phyloP scores from a whole-genome alignment of 176 grass and related monocot genomes.

The Musa beccarii region DNA sequence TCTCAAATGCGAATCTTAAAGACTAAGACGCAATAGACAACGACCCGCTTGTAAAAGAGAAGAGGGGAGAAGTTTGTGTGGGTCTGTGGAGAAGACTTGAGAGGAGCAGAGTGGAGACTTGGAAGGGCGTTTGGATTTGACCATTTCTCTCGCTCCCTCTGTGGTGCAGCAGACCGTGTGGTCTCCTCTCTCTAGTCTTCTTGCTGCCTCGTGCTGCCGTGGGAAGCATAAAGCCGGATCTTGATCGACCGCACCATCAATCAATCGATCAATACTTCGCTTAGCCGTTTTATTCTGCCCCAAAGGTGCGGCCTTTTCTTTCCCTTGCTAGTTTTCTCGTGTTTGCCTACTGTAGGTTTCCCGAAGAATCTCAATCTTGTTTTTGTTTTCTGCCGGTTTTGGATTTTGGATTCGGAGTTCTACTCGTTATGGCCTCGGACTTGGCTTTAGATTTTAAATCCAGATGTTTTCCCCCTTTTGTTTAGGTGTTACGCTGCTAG shows the following conservation, averaged over 20 bases:
- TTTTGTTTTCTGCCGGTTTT: background rate
- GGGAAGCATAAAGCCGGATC: background rate
- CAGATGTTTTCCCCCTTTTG: background rate
- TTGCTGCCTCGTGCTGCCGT: background rate
- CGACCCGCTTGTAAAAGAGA: too few species aligned
- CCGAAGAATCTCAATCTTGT: background rate
- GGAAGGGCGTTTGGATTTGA: background rate
- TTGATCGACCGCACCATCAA: background rate
- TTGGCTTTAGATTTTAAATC: background rate
- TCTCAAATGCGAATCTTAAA: too few species aligned
- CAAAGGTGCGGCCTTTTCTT: background rate
- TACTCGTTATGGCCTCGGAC: background rate
- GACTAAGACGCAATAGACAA: too few species aligned
- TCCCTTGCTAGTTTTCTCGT: background rate
- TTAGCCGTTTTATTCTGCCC: background rate
- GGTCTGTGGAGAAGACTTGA: background rate
- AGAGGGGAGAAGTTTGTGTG: background rate
- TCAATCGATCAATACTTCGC: background rate
- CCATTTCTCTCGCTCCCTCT: background rate
- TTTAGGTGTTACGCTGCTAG: background rate
- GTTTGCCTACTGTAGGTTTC: background rate
- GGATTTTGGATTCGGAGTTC: background rate
- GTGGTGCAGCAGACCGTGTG: background rate
- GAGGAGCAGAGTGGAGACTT: background rate
- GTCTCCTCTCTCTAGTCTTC: background rate